Evolutionary conservation across 2,329 filamentous ascomycete species (phyloP).

Genomic region (Tolypocladium cylindrosporum): DNA sequence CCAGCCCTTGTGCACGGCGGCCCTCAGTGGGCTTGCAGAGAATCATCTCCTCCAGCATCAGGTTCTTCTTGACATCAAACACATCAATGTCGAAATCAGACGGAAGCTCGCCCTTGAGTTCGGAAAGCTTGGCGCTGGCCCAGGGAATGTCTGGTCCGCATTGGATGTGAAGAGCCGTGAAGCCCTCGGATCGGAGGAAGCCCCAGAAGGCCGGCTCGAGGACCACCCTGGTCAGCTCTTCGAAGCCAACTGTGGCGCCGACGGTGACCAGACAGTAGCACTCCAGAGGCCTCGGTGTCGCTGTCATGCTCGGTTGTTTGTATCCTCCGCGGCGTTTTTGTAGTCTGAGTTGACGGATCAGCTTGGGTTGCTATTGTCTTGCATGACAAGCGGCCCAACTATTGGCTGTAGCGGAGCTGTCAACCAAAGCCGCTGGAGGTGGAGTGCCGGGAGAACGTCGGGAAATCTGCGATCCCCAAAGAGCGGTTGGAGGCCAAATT

Average conservation of each 20-base stretch:
- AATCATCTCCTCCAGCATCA: constrained; percentile 39
- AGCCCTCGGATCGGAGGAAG: constrained; percentile 47
- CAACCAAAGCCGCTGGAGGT: background rate
- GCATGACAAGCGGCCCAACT: background rate
- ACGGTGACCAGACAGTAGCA: constrained; percentile 73
- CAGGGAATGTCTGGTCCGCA: constrained; percentile 58
- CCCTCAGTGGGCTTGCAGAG: constrained; percentile 37
- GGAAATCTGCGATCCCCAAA: constrained; percentile 3
- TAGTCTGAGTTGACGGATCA: background rate
- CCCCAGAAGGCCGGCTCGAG: constrained; percentile 53
- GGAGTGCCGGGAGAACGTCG: constrained; percentile 15
- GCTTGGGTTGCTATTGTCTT: background rate
- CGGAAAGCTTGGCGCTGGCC: constrained; percentile 15
- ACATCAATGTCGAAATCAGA: constrained; percentile 14
- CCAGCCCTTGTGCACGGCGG: constrained; percentile 51
- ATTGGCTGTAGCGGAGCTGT: background rate
- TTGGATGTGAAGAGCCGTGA: constrained; percentile 67
- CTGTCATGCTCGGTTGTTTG: constrained; percentile 1
- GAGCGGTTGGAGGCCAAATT: constrained; percentile 15
- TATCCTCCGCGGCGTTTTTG: background rate
- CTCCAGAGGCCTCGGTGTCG: constrained; percentile 3
- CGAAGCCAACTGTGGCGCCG: constrained; percentile 83
- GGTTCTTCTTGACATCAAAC: constrained; percentile 22
- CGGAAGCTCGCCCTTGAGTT: constrained; percentile 13
- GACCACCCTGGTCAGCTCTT: constrained; percentile 55